Conservation (phyloP, 495 filamentous ascomycete species). For the Neurospora africana region DNA sequence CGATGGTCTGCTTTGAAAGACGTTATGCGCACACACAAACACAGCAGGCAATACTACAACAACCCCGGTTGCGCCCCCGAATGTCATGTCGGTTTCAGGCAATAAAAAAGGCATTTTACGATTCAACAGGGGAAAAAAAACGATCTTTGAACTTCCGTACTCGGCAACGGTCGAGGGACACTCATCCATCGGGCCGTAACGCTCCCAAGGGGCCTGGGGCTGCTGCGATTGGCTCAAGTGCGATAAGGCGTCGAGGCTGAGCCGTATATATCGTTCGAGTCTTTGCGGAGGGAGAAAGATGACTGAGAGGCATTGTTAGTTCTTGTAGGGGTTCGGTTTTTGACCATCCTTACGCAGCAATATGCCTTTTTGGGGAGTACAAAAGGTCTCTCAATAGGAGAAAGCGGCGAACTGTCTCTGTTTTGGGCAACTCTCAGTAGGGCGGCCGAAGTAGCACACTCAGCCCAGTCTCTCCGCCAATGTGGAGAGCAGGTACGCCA, state of each 20-base stretch:
- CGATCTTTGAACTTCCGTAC: neutral
- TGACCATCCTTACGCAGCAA: neutral
- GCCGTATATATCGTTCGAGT: neutral
- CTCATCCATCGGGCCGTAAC: neutral
- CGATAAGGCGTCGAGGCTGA: neutral
- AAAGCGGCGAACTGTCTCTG: neutral
- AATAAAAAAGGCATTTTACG: neutral
- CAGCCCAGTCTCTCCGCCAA: neutral
- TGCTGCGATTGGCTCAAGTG: neutral
- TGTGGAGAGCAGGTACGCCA: neutral
- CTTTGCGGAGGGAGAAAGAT: neutral
- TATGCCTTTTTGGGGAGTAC: neutral
- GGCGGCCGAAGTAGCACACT: neutral
- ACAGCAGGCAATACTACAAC: neutral
- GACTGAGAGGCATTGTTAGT: neutral
- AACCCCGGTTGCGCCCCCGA: neutral
- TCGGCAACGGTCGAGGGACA: neutral
- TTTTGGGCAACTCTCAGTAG: neutral
- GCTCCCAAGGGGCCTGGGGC: neutral
- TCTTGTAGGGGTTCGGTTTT: neutral
- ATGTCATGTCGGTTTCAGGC: neutral
- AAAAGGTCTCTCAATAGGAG: neutral
- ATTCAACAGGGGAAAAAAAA: neutral
- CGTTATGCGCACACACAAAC: neutral
- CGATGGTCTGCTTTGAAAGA: slow-evolving; percentile 65